These are phyloP conservation scores for Moesziomyces antarcticus DNA, from an alignment of 1,284 basidiomycete genomes.

Conservation along the genomic window DNA sequence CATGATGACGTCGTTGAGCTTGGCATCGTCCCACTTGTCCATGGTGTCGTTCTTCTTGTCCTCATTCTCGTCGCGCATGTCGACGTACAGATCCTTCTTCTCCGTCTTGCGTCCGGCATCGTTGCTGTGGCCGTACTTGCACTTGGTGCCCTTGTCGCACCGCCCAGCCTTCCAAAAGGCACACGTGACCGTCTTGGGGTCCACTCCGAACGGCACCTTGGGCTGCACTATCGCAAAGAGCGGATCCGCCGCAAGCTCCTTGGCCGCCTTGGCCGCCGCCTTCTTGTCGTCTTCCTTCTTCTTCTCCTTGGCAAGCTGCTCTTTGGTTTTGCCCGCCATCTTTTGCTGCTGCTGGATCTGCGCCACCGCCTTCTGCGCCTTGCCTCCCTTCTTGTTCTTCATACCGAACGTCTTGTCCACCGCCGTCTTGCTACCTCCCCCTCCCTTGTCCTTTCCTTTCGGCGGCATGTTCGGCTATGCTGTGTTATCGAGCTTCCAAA, in stretches of 20 bases:
- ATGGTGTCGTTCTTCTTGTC: slow-evolving; percentile 84
- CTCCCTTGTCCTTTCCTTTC: slow-evolving; percentile 57
- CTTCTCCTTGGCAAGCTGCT: slow-evolving; percentile 80
- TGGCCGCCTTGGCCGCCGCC: slow-evolving; percentile 85
- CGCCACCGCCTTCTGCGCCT: slow-evolving; percentile 86
- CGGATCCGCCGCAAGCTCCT: slow-evolving; percentile 70
- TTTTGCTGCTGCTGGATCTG: slow-evolving; percentile 79
- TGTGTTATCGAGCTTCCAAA: no score
- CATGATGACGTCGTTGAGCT: slow-evolving; percentile 84
- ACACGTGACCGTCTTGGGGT: slow-evolving; percentile 66
- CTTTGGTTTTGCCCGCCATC: slow-evolving; percentile 77
- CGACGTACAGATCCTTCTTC: slow-evolving; percentile 96
- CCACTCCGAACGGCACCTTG: slow-evolving; percentile 91
- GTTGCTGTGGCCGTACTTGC: slow-evolving; percentile 87
- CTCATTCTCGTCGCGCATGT: slow-evolving; percentile 75
- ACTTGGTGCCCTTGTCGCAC: slow-evolving; percentile 73
- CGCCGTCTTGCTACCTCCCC: slow-evolving; percentile 71
- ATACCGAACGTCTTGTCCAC: slow-evolving; percentile 76
- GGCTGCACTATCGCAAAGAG: slow-evolving; percentile 68
- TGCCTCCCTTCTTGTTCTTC: slow-evolving; percentile 91
- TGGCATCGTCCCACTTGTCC: slow-evolving; percentile 98
- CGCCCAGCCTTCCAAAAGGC: slow-evolving; percentile 64
- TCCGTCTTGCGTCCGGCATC: slow-evolving; percentile 90
- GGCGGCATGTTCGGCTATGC: slow-evolving; percentile 56
- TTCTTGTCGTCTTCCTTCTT: slow-evolving; percentile 83